Conservation (phyloP, 2,329 filamentous ascomycete species). For the Torrubiella hemipterigena region DNA sequence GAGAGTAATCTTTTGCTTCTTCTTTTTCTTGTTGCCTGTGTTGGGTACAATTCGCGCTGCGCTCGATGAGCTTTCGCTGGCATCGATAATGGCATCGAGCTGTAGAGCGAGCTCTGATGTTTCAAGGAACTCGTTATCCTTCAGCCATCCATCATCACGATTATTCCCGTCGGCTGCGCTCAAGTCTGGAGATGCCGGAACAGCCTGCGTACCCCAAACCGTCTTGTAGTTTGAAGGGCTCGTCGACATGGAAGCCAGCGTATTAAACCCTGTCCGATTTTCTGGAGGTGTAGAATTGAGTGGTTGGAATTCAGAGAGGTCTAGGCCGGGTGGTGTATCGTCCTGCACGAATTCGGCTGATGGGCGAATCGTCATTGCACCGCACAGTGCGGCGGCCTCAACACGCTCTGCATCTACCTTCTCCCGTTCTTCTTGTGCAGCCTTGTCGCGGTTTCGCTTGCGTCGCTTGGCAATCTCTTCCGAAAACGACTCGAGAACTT, state of each 20-base stretch:
- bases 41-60: slow-evolving; percentile 16
- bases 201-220: slow-evolving; percentile 79
- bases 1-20: slow-evolving; percentile 60
- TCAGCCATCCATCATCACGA: slow-evolving; percentile 71
- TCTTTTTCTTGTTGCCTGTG: slow-evolving; percentile 48
- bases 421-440: slow-evolving; percentile 75
- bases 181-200: slow-evolving; percentile 48
- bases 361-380: slow-evolving; percentile 28
- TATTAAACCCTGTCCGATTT: slow-evolving; percentile 49
- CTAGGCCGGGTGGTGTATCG: slow-evolving; percentile 26
- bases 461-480: slow-evolving; percentile 64
- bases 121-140: slow-evolving; percentile 63
- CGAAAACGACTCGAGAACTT: slow-evolving; percentile 65
- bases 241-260: slow-evolving; percentile 66
- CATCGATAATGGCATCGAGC: slow-evolving; percentile 40
- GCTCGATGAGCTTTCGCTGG: slow-evolving; percentile 12
- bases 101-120: slow-evolving; percentile 48
- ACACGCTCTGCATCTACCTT: slow-evolving; percentile 69
- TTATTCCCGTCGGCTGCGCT: slow-evolving; percentile 19
- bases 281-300: slow-evolving; percentile 43
- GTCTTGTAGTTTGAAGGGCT: slow-evolving; percentile 68
- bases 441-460: slow-evolving; percentile 72
- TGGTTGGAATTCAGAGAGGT: slow-evolving; percentile 54
- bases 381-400: slow-evolving; percentile 57
- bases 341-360: slow-evolving; percentile 25